phyloP scores from a whole-genome alignment of 768 basidiomycete genomes.

The Neoboletus subvelutipes region DNA sequence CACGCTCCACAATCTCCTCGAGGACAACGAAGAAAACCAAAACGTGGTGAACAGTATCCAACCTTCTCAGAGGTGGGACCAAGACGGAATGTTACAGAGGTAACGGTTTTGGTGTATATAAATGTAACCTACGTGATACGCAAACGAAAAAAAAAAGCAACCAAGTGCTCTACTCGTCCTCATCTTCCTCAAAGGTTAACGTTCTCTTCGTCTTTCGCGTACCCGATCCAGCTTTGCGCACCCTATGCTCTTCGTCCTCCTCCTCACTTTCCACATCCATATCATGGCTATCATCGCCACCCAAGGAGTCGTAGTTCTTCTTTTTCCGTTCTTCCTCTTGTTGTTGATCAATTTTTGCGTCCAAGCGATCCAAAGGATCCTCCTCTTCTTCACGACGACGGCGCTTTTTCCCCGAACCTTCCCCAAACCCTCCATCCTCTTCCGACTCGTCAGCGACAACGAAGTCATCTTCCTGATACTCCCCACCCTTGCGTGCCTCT shows the following conservation, averaged over 20 bases:
- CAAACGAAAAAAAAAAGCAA: neutral
- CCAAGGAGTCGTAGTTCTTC: constrained; percentile 32
- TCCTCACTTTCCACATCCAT: constrained; percentile 77
- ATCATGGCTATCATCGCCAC: constrained; percentile 41
- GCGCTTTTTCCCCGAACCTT: constrained; percentile 36
- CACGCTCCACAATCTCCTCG: constrained; percentile 74
- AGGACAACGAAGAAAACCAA: constrained; percentile 79
- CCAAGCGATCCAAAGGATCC: constrained; percentile 67
- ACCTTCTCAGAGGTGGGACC: constrained; percentile 58
- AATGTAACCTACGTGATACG: neutral
- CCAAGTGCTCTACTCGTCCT: constrained; percentile 37
- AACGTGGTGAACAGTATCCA: constrained; percentile 71
- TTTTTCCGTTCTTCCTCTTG: constrained; percentile 54
- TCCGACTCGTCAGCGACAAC: constrained; percentile 77
- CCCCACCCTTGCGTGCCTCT: constrained; percentile 53
- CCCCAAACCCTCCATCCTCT: constrained; percentile 49
- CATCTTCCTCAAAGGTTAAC: constrained; percentile 57
- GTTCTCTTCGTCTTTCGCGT: constrained; percentile 54
- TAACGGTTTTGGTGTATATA: constrained; percentile 29
- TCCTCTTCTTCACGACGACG: constrained; percentile 45
- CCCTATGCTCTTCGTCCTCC: constrained; percentile 68
- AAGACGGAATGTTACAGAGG: constrained; percentile 49
- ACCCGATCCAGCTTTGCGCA: constrained; percentile 53
- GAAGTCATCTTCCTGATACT: constrained; percentile 86
- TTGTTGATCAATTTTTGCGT: constrained; percentile 59